Evolutionary conservation across 257 asterid genomes (phyloP), one percentile per base, ranked within the genome.

Genomic region (Petrea volubilis): DNA sequence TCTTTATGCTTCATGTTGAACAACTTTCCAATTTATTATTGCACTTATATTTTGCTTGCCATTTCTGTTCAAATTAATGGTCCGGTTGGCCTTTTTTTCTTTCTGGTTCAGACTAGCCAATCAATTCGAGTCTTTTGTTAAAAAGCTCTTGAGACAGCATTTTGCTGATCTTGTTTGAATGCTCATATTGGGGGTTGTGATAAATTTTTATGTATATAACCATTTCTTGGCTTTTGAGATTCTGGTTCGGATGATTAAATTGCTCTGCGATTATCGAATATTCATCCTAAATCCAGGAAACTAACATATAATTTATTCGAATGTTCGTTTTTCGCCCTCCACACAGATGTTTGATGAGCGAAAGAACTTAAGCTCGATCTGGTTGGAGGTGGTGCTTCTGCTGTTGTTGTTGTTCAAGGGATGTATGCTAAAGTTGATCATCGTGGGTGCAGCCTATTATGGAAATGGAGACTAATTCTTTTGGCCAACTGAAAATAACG

Each of bases 341-440:
- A 21, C 65, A 73, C 83, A 88, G 91, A 74, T 80, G 86, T 75
- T 47, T 73, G 74, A 56, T 29, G 23, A 62, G 63, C 8, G 41
- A 49, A 17, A 14, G 33, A 61, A 63, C 44, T 31, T 50, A 6
- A 20, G 6, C 51, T 7, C 23, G 62, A 5, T 50, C 36, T 2
- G 4, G 7, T 23, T 14, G 33, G 70, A 53, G 76, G 34, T 4
- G 29, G 20, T 28, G 62, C 49, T 63, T 71, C 14, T 50, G 33
- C 41, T 50, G 47, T 18, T 13, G 51, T 5, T 44, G 51, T 5
- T 2, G 64, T n/a, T 62, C 79, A 21, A 55, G 10, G 24, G 61
- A 41, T 2, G 9, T 10, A 38, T 50, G 28, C 64, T 46, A 56
- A 69, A 46, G 64, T 46, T 29, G 68, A 23, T 25, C n/a, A n/a